Percentiles rank a stretch among this genome's conserved stretches.
These are phyloP conservation scores for Uronychia binucleata DNA, from an alignment of 73 alveolate species.

Conservation along the genomic window DNA sequence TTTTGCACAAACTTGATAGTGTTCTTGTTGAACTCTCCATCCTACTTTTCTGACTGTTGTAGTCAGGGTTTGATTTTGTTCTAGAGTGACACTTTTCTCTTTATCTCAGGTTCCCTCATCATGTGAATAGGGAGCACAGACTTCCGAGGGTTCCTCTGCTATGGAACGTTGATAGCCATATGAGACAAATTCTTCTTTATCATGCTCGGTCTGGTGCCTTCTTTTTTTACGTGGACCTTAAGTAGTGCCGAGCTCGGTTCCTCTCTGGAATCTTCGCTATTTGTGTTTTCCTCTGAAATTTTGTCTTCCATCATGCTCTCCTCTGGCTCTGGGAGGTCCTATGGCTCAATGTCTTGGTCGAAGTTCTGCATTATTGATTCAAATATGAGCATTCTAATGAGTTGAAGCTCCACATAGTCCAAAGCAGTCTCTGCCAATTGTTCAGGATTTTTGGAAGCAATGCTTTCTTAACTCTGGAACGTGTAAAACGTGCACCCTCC, in stretches of 20 bases:
- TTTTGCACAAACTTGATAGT: not conserved
- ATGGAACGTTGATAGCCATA: not conserved
- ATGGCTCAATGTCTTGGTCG: not conserved
- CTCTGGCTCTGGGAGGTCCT: not conserved
- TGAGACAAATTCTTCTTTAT: not conserved
- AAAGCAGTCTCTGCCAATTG: not conserved
- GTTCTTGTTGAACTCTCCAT: not conserved
- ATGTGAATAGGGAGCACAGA: too few species aligned
- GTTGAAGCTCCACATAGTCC: not conserved
- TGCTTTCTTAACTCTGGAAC: too few species aligned
- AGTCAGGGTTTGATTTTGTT: too few species aligned
- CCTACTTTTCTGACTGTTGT: too few species aligned
- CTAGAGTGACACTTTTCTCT: not conserved
- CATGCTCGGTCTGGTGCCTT: not conserved
- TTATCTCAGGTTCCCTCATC: not conserved
- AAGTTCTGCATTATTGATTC: not conserved
- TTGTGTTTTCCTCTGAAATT: not conserved
- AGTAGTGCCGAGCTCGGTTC: not conserved
- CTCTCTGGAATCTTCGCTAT: not conserved
- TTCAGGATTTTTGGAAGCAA: too few species aligned
- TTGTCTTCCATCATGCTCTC: not conserved
- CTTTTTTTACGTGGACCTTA: too few species aligned
- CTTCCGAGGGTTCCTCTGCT: not conserved
- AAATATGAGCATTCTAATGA: not conserved
- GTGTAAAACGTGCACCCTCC: too few species aligned